Evolutionary conservation across 164 flowering plant genomes (phyloP).

Genomic region (Kalanchoe fedtschenkoi): DNA sequence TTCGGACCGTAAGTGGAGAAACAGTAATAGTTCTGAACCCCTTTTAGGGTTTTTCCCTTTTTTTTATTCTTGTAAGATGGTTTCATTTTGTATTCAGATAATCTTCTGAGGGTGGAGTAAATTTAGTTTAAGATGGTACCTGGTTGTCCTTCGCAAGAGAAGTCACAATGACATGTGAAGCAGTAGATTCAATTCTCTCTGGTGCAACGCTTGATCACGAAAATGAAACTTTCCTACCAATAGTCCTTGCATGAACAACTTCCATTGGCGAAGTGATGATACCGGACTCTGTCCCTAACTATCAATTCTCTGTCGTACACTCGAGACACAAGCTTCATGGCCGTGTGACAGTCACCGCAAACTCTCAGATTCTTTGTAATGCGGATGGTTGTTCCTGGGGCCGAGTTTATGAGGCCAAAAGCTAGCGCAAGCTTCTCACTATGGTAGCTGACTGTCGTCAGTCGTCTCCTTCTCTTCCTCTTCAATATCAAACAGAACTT

Average conservation of each 20-base stretch:
- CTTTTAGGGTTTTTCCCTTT: no score
- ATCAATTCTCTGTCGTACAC: conserved; percentile 25
- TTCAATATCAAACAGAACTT: conserved; percentile 27
- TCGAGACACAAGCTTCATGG: conserved; percentile 26
- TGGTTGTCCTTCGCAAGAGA: no score
- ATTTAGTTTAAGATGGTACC: no score
- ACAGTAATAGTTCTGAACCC: no score
- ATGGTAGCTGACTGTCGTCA: conserved; percentile 21
- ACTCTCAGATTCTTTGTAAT: conserved; percentile 33
- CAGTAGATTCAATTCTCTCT: no score
- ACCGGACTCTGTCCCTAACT: conserved; percentile 30
- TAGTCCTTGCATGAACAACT: conserved; percentile 28
- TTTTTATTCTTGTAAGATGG: no score
- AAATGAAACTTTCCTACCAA: no score
- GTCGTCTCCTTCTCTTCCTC: conserved; percentile 38
- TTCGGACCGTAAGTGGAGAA: no score
- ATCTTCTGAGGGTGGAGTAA: no score
- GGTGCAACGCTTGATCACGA: no score
- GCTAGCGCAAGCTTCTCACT: conserved; percentile 34
- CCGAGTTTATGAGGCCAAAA: conserved; percentile 23
- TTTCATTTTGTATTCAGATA: no score
- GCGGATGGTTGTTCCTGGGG: conserved; percentile 21
- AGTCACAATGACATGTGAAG: no score
- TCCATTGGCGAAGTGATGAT: conserved; percentile 28
- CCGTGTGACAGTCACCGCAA: conserved; percentile 31